Conservation (phyloP, 768 basidiomycete genomes). For the Leccinum disarticulatum region DNA sequence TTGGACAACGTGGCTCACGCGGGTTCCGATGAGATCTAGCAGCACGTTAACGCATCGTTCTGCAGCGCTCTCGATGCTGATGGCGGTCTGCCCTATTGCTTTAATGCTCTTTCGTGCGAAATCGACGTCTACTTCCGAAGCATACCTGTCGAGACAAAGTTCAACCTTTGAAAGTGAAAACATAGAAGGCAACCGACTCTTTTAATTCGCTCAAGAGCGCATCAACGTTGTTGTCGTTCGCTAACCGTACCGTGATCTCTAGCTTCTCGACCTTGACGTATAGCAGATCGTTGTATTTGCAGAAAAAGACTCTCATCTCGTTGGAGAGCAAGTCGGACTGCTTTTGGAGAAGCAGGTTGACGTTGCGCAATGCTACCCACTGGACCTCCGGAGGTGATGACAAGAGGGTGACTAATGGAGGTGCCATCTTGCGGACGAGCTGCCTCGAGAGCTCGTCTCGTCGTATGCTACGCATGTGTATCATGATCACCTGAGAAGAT, state of each 20-base stretch:
- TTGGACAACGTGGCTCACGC: constrained; percentile 96
- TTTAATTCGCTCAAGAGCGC: constrained; percentile 93
- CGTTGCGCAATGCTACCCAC: constrained; percentile 96
- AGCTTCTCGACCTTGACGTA: constrained; percentile 99
- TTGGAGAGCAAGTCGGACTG: constrained; percentile 85
- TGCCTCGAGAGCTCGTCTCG: constrained; percentile 84
- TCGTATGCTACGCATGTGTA: constrained; percentile 83
- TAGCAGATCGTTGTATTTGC: constrained; percentile 99
- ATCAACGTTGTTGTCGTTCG: constrained; percentile 89
- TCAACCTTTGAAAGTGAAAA: background rate
- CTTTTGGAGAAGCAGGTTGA: constrained; percentile 95
- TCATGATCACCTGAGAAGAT: constrained; percentile 82
- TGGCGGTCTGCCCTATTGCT: constrained; percentile 93
- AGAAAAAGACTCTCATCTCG: constrained; percentile 99
- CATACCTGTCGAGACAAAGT: constrained; percentile 56
- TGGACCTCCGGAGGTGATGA: constrained; percentile 97
- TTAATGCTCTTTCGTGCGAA: constrained; percentile 95
- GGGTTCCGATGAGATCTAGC: constrained; percentile 87
- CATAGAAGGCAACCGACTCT: constrained; percentile 61
- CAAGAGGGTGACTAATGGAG: constrained; percentile 90
- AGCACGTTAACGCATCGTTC: constrained; percentile 95
- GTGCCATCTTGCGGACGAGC: constrained; percentile 95
- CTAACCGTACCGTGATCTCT: constrained; percentile 96
- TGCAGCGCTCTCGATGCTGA: constrained; percentile 91
- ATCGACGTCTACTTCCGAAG: constrained; percentile 97